Percentiles rank a stretch among this genome's conserved stretches.
phyloP scores from a whole-genome alignment of 148 eudicot genomes.

The Diospyros kaki region DNA sequence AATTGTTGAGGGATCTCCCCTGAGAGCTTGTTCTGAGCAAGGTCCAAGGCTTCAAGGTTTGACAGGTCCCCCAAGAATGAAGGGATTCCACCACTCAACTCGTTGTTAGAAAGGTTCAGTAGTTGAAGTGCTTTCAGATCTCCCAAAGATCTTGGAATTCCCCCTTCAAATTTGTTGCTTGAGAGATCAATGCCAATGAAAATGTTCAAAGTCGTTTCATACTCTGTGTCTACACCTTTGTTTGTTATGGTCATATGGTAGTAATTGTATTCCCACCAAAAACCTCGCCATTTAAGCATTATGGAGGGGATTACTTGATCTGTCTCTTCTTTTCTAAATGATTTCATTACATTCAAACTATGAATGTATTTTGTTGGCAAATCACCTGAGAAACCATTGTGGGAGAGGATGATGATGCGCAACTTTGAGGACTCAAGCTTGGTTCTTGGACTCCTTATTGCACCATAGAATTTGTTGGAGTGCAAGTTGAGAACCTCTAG shows the following conservation, averaged over 20 bases:
- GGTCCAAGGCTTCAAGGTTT: constrained; percentile 34
- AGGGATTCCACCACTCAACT: constrained; percentile 26
- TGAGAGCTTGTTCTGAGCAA: constrained; percentile 35
- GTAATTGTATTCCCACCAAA: not conserved
- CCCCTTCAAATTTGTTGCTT: constrained; percentile 32
- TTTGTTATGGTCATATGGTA: constrained; percentile 24
- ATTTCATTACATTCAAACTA: no score
- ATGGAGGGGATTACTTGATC: no score
- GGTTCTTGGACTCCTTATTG: no score
- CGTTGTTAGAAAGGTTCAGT: constrained; percentile 43
- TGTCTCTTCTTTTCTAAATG: no score
- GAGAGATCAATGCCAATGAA: constrained; percentile 36
- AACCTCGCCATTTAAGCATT: not conserved
- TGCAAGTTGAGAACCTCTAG: constrained; percentile 23
- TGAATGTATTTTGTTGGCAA: no score
- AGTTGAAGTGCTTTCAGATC: constrained; percentile 27
- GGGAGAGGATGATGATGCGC: no score
- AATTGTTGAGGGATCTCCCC: constrained; percentile 37
- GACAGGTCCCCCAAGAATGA: constrained; percentile 22
- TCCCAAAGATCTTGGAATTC: constrained; percentile 29
- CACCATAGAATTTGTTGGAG: constrained; percentile 20
- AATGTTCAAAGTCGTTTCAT: constrained; percentile 3
- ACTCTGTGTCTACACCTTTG: constrained; percentile 26
- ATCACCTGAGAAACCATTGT: no score
- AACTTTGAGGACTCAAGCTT: no score